phyloP scores from a whole-genome alignment of 495 filamentous ascomycete genomes.

The Hypoxylon intermedium region DNA sequence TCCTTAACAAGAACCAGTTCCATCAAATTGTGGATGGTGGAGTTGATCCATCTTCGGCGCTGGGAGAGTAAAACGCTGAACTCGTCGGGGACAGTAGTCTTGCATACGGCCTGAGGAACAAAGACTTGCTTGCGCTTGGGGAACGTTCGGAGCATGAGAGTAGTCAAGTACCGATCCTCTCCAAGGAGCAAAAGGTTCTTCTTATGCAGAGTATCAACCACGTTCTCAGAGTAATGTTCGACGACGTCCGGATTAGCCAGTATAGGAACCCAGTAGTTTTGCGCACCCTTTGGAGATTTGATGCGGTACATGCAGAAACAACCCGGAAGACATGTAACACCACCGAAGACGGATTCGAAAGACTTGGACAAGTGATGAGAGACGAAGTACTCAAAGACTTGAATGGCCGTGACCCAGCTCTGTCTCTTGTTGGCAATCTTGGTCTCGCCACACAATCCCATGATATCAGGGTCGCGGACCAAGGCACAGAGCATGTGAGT shows the following conservation, averaged over 20 bases:
- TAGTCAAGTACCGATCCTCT: conserved; percentile 96
- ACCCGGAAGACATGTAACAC: conserved; percentile 97
- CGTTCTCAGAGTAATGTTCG: conserved; percentile 98
- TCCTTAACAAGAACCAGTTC: conserved; percentile 95
- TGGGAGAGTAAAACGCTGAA: conserved; percentile 94
- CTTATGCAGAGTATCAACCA: conserved; percentile 98
- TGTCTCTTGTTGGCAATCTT: conserved; percentile 98
- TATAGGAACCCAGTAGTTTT: conserved; percentile 99
- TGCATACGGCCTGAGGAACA: conserved; percentile 97
- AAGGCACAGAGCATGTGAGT: conserved; percentile 99
- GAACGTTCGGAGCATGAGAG: conserved; percentile 98
- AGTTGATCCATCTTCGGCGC: conserved; percentile 98
- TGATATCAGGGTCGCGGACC: conserved; percentile 99
- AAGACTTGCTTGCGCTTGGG: conserved; percentile 99
- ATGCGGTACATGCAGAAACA: conserved; percentile 99
- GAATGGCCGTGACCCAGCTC: conserved; percentile 96
- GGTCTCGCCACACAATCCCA: conserved; percentile 98
- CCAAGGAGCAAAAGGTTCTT: conserved; percentile 96
- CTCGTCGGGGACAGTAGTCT: conserved; percentile 92
- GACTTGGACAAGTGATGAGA: conserved; percentile 96
- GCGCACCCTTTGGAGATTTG: conserved; percentile 96
- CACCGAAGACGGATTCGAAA: conserved; percentile 98
- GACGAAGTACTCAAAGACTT: conserved; percentile 99
- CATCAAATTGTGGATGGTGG: conserved; percentile 98
- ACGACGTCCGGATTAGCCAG: conserved; percentile 98